Conservation (phyloP, 1,284 basidiomycete species). For the Phlebopus sp. region DNA sequence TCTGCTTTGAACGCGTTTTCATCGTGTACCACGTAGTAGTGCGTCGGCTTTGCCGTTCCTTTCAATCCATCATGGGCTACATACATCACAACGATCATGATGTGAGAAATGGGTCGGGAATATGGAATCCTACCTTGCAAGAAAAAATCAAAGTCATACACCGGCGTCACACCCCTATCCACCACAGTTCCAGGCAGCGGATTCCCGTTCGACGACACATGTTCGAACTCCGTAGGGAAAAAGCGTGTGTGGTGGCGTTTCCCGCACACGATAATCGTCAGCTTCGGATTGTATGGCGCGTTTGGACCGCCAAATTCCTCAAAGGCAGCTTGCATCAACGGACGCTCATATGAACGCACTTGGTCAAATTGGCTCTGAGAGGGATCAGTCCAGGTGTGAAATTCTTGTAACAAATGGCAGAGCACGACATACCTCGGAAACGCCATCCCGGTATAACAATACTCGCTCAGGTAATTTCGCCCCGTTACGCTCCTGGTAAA, state of each 20-base stretch:
- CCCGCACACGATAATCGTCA: conserved; percentile 74
- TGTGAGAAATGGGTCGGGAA: conserved; percentile 21
- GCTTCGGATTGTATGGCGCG: conserved; percentile 51
- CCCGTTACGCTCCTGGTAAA: conserved; percentile 54
- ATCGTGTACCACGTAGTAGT: conserved; percentile 76
- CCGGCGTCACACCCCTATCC: conserved; percentile 63
- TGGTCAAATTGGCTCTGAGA: conserved; percentile 63
- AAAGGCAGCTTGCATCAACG: conserved; percentile 56
- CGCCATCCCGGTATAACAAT: conserved; percentile 72
- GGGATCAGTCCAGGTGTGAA: conserved; percentile 3
- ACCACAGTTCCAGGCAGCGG: conserved; percentile 74
- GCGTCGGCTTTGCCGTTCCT: conserved; percentile 66
- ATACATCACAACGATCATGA: neutral
- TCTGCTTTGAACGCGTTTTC: conserved; percentile 69
- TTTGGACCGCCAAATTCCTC: conserved; percentile 44
- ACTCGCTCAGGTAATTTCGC: conserved; percentile 55
- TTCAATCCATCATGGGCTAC: conserved; percentile 57
- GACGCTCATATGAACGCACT: conserved; percentile 56
- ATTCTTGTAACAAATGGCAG: neutral
- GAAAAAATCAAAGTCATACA: conserved; percentile 78
- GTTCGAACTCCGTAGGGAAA: conserved; percentile 51
- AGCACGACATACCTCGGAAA: conserved; percentile 57
- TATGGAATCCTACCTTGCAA: conserved; percentile 44
- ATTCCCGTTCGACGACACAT: conserved; percentile 64
- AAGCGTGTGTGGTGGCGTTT: conserved; percentile 77